phyloP scores from a whole-genome alignment of 2,329 filamentous ascomycete genomes.

The Fusarium bactridioides region DNA sequence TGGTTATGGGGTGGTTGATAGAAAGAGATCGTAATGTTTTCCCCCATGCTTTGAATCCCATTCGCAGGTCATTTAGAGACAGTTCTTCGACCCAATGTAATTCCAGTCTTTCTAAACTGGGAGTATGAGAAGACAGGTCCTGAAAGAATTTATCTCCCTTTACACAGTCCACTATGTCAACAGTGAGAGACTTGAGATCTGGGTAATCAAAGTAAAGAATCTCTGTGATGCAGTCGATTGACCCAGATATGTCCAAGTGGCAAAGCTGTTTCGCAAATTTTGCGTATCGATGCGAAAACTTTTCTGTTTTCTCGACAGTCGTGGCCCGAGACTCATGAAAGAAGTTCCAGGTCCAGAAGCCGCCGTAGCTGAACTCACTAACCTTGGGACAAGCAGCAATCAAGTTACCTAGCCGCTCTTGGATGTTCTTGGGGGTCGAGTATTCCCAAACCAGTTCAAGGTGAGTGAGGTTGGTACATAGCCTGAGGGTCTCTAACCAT shows the following conservation, averaged over 20 bases:
- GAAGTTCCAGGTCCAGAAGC: too few relatives aligned
- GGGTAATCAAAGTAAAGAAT: background rate
- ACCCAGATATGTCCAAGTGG: background rate
- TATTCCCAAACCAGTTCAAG: background rate
- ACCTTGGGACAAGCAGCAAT: background rate
- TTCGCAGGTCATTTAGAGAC: too few relatives aligned
- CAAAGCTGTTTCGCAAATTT: background rate
- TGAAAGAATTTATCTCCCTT: background rate
- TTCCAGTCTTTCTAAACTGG: background rate
- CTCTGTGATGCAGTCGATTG: background rate
- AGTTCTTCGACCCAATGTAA: too few relatives aligned
- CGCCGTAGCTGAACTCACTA: background rate
- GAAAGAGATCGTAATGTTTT: slow-evolving; percentile 1
- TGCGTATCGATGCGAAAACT: background rate
- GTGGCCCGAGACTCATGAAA: too few relatives aligned
- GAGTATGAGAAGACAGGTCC: background rate
- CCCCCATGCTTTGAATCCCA: slow-evolving; percentile 10
- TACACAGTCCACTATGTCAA: background rate
- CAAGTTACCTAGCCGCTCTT: too few relatives aligned
- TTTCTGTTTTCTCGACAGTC: background rate
- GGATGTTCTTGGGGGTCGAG: too few relatives aligned
- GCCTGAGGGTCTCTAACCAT: background rate
- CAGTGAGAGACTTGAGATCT: background rate
- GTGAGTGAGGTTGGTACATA: slow-evolving; percentile 6
- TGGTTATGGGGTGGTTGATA: background rate